phyloP scores from a whole-genome alignment of 2,329 filamentous ascomycete genomes.

The Hypoxylon sp. region DNA sequence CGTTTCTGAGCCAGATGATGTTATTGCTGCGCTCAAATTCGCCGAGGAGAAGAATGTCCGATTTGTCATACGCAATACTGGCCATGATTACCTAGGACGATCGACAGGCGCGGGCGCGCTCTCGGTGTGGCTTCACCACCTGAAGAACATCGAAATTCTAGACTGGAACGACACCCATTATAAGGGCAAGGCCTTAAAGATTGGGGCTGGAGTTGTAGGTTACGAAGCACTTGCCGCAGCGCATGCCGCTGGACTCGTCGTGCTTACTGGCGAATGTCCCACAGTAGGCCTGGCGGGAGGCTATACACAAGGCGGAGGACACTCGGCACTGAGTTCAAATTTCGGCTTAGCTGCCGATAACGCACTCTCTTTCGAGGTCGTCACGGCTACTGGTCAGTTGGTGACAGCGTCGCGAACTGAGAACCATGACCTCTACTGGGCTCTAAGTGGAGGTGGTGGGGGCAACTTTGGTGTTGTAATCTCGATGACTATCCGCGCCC shows the following conservation, averaged over 20 bases:
- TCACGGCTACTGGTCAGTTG: slow-evolving; percentile 52
- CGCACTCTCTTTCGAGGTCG: slow-evolving; percentile 63
- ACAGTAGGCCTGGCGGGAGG: slow-evolving; percentile 66
- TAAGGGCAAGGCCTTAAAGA: slow-evolving; percentile 48
- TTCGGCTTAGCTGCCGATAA: slow-evolving; percentile 73
- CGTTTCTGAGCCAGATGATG: slow-evolving; percentile 32
- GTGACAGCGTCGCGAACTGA: slow-evolving; percentile 57
- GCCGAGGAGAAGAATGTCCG: slow-evolving; percentile 56
- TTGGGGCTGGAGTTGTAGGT: slow-evolving; percentile 49
- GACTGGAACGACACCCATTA: slow-evolving; percentile 45
- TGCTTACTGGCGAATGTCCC: slow-evolving; percentile 63
- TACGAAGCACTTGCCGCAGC: slow-evolving; percentile 51
- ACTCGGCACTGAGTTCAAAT: slow-evolving; percentile 63
- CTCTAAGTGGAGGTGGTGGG: slow-evolving; percentile 63
- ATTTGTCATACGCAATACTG: slow-evolving; percentile 60
- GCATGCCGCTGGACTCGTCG: slow-evolving; percentile 54
- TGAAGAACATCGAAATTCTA: slow-evolving; percentile 48
- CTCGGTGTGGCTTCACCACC: slow-evolving; percentile 52
- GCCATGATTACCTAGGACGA: slow-evolving; percentile 57
- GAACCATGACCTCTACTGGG: slow-evolving; percentile 67
- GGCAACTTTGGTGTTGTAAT: slow-evolving; percentile 64
- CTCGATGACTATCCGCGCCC: slow-evolving; percentile 45
- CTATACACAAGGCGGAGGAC: slow-evolving; percentile 67
- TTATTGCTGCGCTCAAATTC: slow-evolving; percentile 49
- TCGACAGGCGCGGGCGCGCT: slow-evolving; percentile 52